Percentiles rank a stretch among this genome's conserved stretches.
phyloP scores from a whole-genome alignment of 805 yeast species.

The Sugiyamaella smithiae region DNA sequence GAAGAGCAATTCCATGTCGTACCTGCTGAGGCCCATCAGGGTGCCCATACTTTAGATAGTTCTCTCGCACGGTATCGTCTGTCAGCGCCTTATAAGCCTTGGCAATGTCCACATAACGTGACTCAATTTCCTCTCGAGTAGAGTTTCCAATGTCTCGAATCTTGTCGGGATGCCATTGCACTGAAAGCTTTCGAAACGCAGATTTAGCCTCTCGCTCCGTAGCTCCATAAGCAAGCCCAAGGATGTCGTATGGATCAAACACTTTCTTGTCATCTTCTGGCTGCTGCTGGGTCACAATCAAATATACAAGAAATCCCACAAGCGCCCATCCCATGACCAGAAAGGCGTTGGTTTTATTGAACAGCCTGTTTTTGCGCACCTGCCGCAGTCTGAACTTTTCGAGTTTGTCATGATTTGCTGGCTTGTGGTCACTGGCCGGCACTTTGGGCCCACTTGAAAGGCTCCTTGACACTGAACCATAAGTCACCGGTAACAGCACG shows the following conservation, averaged over 20 bases:
- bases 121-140: slow-evolving; percentile 65
- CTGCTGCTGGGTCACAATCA: slow-evolving; percentile 37
- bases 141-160: slow-evolving; percentile 54
- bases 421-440: background rate
- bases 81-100: slow-evolving; percentile 95
- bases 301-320: slow-evolving; percentile 41
- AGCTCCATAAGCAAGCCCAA: slow-evolving; percentile 69
- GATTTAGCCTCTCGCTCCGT: slow-evolving; percentile 74
- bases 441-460: background rate
- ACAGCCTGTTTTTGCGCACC: slow-evolving; percentile 24
- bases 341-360: slow-evolving; percentile 36
- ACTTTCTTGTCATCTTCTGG: slow-evolving; percentile 31
- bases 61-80: slow-evolving; percentile 79
- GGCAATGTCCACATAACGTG: slow-evolving; percentile 72
- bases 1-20: slow-evolving; percentile 91
- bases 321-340: slow-evolving; percentile 60
- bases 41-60: slow-evolving; percentile 85
- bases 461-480: slow-evolving; percentile 12
- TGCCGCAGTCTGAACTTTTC: slow-evolving; percentile 27
- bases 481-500: slow-evolving; percentile 63
- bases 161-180: slow-evolving; percentile 93
- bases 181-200: slow-evolving; percentile 80
- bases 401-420: slow-evolving; percentile 21
- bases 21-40: slow-evolving; percentile 97
- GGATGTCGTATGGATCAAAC: slow-evolving; percentile 89